A percentile compares a stretch with the other conserved stretches of the same genome.
These are phyloP conservation scores for Penicilliopsis zonata DNA, from an alignment of 495 filamentous ascomycete species.

Conservation along the genomic window DNA sequence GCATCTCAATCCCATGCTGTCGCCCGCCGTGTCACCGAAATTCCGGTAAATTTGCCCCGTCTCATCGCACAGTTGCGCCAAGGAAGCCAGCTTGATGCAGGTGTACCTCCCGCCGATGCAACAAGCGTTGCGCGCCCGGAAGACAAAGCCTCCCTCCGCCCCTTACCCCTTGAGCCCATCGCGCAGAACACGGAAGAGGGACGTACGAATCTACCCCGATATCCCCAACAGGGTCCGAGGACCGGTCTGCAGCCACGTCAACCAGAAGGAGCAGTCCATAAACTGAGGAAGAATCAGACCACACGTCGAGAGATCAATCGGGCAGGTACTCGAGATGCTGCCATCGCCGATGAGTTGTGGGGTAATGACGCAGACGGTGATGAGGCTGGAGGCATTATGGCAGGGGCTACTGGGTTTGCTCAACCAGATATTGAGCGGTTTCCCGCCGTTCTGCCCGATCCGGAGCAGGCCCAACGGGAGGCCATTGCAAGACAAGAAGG, in stretches of 20 bases:
- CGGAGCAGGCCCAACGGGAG: conserved; percentile 1
- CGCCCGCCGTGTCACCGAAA: neutral
- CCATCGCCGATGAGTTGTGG: conserved; percentile 1
- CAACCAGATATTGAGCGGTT: neutral
- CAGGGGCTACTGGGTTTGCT: neutral
- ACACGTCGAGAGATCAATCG: conserved; percentile 1
- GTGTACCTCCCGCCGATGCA: neutral
- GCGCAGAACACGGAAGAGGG: neutral
- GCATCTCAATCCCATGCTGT: neutral
- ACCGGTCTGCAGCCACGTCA: neutral
- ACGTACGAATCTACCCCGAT: neutral
- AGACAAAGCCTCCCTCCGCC: neutral
- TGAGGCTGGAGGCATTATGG: neutral
- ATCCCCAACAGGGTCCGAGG: neutral
- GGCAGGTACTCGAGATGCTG: conserved; percentile 1
- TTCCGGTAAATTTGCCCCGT: neutral
- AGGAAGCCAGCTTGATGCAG: neutral
- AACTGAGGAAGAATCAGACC: neutral
- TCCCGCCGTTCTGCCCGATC: neutral
- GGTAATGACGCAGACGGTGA: neutral
- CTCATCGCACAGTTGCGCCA: neutral
- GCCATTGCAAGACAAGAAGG: neutral
- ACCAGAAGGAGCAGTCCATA: neutral
- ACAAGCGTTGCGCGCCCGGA: neutral
- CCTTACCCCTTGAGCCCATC: neutral